Conservation (phyloP, 371 early-diverging fungal species). For the Actinomortierella ambigua region DNA sequence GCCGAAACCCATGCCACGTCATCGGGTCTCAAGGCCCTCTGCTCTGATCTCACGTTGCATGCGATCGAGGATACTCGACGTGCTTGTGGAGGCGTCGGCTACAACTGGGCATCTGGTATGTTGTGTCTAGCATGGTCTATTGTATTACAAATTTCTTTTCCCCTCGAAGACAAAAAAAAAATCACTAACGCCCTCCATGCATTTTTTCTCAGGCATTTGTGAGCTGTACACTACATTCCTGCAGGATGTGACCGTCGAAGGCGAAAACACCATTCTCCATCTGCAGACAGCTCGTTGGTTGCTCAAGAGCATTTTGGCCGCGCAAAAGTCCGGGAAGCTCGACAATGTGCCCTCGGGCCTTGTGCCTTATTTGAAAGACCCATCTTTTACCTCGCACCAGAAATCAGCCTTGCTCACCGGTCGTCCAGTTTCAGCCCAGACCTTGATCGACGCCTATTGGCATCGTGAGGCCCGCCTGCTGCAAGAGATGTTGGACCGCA, state of each 20-base stretch:
- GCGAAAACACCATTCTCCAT: conserved; percentile 63
- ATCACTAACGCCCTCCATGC: background rate
- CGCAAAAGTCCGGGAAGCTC: conserved; percentile 27
- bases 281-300: conserved; percentile 79
- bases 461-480: conserved; percentile 45
- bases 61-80: conserved; percentile 76
- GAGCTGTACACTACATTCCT: conserved; percentile 52
- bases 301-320: conserved; percentile 53
- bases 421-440: conserved; percentile 20
- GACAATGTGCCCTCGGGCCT: conserved; percentile 27
- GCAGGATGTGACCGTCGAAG: conserved; percentile 63
- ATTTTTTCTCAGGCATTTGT: conserved; percentile 54
- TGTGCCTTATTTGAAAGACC: conserved; percentile 15
- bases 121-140: no score
- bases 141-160: no score
- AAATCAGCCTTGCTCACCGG: conserved; percentile 20
- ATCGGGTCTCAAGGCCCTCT: conserved; percentile 83
- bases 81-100: conserved; percentile 86
- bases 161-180: no score
- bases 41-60: conserved; percentile 70
- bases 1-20: conserved; percentile 86
- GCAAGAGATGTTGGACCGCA: conserved; percentile 32
- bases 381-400: conserved; percentile 15
- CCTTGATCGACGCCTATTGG: conserved; percentile 35
- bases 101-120: conserved; percentile 42